Evolutionary conservation across 23 red algal genomes (phyloP), one percentile per base, ranked within the genome.

Genomic region (Gracilaria caudata): DNA sequence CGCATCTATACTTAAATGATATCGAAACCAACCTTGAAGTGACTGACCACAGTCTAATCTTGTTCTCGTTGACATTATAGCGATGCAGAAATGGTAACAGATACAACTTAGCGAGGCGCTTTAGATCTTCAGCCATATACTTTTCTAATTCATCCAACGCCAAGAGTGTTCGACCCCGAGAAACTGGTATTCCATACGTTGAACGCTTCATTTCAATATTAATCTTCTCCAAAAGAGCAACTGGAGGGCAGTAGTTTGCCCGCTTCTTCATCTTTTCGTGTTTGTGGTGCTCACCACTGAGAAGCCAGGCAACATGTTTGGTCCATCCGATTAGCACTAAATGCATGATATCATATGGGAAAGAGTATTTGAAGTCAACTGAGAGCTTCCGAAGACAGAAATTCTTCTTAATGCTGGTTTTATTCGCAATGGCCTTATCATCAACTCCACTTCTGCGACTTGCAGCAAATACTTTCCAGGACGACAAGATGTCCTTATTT

Each of bases 281-380:
- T 47, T 30, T 10, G 3, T 2, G 45, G 9, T 53, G 44, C 19
- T 3, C 30, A 6, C 20, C 19, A 4, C 2, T 33, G 1, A 57
- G 14, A 56, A 58, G 74, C 38, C 34, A 35, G 9, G 37, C 25
- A 32, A 58, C 3, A 23, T 78, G 74, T 24, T 78, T 78, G 16
- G 26, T 45, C 74, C 45, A 51, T 8, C 74, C 45, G 1, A 78
- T 10, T 4, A 54, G 45, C 1, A 78, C 45, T 24, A 55, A 9
- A 17, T 54, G 45, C 40, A 78, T 78, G 1, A 37, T 10, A 58
- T 78, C 74, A 56, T 78, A 78, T 36, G 74, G 74, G 24, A 78
- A 53, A 7, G 74, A 46, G 45, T 78, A 58, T 33, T 56, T 38
- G 51, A 7, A 78, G 51, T 78, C 74, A 6, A 78, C 7, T 30